A percentile compares a stretch with the other conserved stretches of the same genome.
Conservation (phyloP, 1,284 basidiomycete species). For the Exobasidium cylindrosporum region DNA sequence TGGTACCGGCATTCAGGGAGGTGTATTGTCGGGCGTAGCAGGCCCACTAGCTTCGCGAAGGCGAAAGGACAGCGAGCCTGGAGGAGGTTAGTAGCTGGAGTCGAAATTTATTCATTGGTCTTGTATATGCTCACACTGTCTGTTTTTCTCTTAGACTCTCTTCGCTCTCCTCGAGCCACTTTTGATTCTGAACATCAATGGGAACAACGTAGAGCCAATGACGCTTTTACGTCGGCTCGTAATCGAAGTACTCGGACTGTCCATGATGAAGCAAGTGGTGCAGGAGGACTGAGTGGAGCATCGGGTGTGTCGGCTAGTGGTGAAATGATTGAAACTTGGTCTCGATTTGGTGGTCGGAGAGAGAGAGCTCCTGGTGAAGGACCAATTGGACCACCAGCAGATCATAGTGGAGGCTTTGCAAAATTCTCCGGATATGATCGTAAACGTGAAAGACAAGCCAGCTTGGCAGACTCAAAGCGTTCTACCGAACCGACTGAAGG, state of each 20-base stretch:
- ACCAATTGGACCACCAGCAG: slow-evolving; percentile 44
- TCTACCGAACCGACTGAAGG: not conserved
- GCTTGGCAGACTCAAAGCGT: not conserved
- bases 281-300: not conserved
- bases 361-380: slow-evolving; percentile 43
- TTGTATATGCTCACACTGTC: too few relatives aligned
- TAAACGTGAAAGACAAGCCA: slow-evolving; percentile 7
- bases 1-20: slow-evolving; percentile 38
- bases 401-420: slow-evolving; percentile 45
- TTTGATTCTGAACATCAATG: not conserved
- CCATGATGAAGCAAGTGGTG: not conserved
- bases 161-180: not conserved
- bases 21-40: slow-evolving; percentile 39
- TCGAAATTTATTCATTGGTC: slow-evolving; percentile 17
- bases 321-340: slow-evolving; percentile 18
- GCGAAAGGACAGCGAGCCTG: slow-evolving; percentile 38
- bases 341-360: slow-evolving; percentile 30
- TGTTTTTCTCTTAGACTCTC: slow-evolving; percentile 10
- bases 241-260: not conserved
- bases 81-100: slow-evolving; percentile 12
- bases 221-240: not conserved
- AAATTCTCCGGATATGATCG: slow-evolving; percentile 36
- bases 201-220: not conserved
- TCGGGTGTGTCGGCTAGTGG: not conserved
- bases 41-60: slow-evolving; percentile 27